Evolutionary conservation across 2,329 filamentous ascomycete genomes (phyloP), one percentile per base, ranked within the genome.

Genomic region (Fusarium transvaalense): DNA sequence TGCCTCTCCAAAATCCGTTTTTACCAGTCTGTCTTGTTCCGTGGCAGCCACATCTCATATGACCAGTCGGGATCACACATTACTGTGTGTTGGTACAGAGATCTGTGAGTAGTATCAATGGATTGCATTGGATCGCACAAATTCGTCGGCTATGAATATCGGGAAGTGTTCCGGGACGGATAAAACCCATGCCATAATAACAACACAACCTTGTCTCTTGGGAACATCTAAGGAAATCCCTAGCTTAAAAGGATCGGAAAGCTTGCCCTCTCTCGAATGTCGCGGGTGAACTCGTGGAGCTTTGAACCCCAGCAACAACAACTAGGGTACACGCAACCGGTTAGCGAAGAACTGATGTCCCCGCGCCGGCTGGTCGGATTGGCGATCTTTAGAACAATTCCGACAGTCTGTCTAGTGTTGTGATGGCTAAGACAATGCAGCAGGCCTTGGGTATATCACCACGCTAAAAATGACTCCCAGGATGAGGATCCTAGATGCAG

Each of bases 381-480:
- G 48, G 23, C 53, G 65, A 75, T 71, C 65, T 50, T 55, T 68
- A 66, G 62, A 63, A 55, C 63, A 51, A 65, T 74, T 70, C 72
- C 71, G 72, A 74, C 64, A 75, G 66, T 74, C 61, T 70, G 63
- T 75, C 59, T 75, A 74, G 71, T 70, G 72, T 60, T 71, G 68
- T 75, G 71, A 75, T 72, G 68, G 58, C 59, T 64, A 58, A 65
- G 65, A 68, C 64, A 63, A 74, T 56, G 68, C 70, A 65, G 58
- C 73, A 72, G 61, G 66, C 58, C 56, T 64, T 41, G 42, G 47
- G 48, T 57, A 45, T 62, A 58, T 74, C 71, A 74, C 69, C 54
- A 63, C 67, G 61, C 72, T 74, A 74, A 63, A 63, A 61, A 54
- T 58, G 56, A 47, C 37, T 61, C 21, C 54, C 62, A 58, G 66